Conservation (phyloP, 2,329 filamentous ascomycete species). For the Meredithiella fracta region DNA sequence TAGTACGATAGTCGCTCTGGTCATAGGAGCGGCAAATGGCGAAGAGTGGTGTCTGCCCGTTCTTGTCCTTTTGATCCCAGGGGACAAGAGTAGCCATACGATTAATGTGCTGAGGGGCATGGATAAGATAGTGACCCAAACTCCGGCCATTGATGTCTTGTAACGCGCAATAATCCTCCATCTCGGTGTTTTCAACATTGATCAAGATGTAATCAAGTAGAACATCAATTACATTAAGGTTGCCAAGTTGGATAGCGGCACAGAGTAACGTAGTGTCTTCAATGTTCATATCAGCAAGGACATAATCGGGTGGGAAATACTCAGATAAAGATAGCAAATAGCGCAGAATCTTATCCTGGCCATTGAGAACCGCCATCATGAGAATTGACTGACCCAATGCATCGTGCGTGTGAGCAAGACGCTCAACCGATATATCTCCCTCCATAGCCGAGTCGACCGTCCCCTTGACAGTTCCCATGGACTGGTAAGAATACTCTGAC, state of each 20-base stretch:
- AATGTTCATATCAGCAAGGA: constrained; percentile 74
- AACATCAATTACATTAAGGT: constrained; percentile 56
- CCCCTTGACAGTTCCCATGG: constrained; percentile 59
- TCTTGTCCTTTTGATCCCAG: constrained; percentile 85
- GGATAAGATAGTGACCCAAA: constrained; percentile 89
- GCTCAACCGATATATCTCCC: constrained; percentile 72
- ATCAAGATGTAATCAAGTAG: constrained; percentile 55
- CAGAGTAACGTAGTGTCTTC: constrained; percentile 80
- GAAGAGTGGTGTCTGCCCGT: constrained; percentile 94
- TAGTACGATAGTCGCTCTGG: constrained; percentile 66
- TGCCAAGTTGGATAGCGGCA: constrained; percentile 73
- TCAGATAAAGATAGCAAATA: constrained; percentile 66
- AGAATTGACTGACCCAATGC: constrained; percentile 63
- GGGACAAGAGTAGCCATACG: constrained; percentile 63
- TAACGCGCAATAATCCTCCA: constrained; percentile 52
- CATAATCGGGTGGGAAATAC: constrained; percentile 52
- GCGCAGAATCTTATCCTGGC: constrained; percentile 52
- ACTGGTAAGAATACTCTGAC: constrained; percentile 70
- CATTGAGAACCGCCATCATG: constrained; percentile 71
- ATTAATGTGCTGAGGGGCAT: constrained; percentile 64
- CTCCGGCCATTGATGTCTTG: constrained; percentile 79
- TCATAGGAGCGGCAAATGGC: constrained; percentile 92
- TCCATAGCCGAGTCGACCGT: constrained; percentile 60
- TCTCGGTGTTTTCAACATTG: constrained; percentile 34
- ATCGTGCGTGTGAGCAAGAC: constrained; percentile 54